A percentile compares a stretch with the other conserved stretches of the same genome.
Evolutionary conservation across 169 alveolate genomes (phyloP).

Genomic region (Cryptosporidium xiaoi): DNA sequence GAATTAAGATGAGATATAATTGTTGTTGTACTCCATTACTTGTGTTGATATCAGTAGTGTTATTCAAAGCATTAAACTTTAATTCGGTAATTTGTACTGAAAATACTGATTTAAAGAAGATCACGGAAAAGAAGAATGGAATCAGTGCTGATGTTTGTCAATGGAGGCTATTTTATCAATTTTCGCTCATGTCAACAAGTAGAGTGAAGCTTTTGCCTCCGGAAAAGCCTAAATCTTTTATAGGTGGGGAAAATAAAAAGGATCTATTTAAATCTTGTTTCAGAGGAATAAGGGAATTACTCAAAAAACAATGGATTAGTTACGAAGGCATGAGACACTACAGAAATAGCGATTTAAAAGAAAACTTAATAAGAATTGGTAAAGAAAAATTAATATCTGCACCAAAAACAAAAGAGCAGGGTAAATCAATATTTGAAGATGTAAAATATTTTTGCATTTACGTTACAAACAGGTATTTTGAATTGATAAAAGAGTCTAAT

Average conservation of each 20-base stretch:
- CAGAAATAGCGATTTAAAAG: conserved; percentile 8
- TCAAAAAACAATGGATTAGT: conserved; percentile 41
- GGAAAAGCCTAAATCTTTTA: conserved; percentile 15
- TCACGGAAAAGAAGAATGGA: background rate
- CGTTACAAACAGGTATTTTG: background rate
- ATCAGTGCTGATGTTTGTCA: background rate
- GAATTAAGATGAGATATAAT: no score
- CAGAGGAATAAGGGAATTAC: conserved; percentile 16
- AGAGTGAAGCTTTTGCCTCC: conserved; percentile 32
- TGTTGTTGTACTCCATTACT: no score
- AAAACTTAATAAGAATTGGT: conserved; percentile 27
- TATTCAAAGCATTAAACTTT: no score
- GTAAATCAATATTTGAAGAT: background rate
- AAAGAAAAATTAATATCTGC: conserved; percentile 19
- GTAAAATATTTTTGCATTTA: conserved; percentile 22
- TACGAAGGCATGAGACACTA: conserved; percentile 4
- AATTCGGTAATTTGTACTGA: no score
- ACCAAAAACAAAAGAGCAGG: conserved; percentile 8
- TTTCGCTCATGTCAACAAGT: conserved; percentile 26
- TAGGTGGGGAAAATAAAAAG: conserved; percentile 4
- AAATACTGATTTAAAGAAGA: no score
- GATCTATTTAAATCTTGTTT: conserved; percentile 46
- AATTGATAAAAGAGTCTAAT: background rate
- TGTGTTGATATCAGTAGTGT: no score
- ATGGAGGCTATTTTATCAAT: conserved; percentile 40